Evolutionary conservation across 345 rosid species (phyloP).

Genomic region (Linum usitatissimum): DNA sequence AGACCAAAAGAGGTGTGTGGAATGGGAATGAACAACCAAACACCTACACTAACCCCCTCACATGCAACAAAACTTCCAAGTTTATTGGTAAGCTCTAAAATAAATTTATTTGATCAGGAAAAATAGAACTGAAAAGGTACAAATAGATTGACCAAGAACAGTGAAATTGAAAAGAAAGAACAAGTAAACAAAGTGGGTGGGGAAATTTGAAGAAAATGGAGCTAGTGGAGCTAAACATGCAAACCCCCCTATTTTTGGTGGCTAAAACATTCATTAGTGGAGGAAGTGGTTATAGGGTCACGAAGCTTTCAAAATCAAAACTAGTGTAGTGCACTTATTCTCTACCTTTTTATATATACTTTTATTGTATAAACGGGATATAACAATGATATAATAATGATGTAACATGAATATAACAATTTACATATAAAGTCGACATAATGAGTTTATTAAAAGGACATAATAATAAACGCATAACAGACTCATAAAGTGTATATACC

Average conservation of each 20-base stretch:
- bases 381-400: too few species aligned
- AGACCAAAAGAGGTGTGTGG: slow-evolving; percentile 22
- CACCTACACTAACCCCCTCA: slow-evolving; percentile 3
- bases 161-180: background rate
- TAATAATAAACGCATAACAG: too few species aligned
- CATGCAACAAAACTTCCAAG: background rate
- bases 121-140: background rate
- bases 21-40: slow-evolving; percentile 23
- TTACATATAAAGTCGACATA: too few species aligned
- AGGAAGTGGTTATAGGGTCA: slow-evolving; percentile 14
- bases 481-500: too few species aligned
- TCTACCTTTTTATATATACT: too few species aligned
- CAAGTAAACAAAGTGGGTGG: background rate
- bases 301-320: too few species aligned
- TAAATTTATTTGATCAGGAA: too few species aligned
- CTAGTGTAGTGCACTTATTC: too few species aligned
- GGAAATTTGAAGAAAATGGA: background rate
- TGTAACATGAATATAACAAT: too few species aligned
- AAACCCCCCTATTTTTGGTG: background rate
- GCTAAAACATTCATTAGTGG: slow-evolving; percentile 13
- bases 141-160: slow-evolving; percentile 15
- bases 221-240: too few species aligned
- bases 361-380: too few species aligned
- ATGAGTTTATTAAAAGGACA: too few species aligned
- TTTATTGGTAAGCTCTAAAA: slow-evolving; percentile 1